Percentiles rank a stretch among this genome's conserved stretches.
These are phyloP conservation scores for Wickerhamiella azymoides DNA, from an alignment of 805 yeast genomes.

Conservation along the genomic window DNA sequence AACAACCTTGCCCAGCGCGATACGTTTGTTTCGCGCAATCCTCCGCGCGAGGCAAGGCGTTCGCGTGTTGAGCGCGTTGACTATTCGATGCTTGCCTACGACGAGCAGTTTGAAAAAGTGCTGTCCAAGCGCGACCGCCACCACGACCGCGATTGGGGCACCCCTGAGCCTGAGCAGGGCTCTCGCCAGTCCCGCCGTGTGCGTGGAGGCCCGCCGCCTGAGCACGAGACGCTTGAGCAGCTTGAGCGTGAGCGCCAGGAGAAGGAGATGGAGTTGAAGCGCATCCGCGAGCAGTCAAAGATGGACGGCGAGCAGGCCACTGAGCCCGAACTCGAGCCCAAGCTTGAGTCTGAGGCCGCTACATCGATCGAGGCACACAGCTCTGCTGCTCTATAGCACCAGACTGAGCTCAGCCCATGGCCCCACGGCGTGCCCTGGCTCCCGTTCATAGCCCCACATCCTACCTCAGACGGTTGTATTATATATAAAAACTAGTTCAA, in stretches of 20 bases:
- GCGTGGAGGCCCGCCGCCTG: background rate
- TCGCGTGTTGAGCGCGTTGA: constrained; percentile 22
- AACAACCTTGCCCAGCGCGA: constrained; percentile 14
- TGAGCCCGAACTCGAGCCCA: background rate
- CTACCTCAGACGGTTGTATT: background rate
- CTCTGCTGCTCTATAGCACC: too few relatives aligned
- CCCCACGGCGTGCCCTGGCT: too few relatives aligned
- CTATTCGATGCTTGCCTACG: constrained; percentile 9
- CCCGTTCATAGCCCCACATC: constrained; percentile 1
- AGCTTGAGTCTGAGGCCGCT: background rate
- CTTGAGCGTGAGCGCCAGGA: background rate
- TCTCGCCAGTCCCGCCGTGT: constrained; percentile 8
- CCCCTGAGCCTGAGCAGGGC: constrained; percentile 2
- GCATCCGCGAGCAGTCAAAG: background rate
- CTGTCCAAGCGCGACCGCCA: constrained; percentile 44
- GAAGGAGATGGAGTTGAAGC: background rate
- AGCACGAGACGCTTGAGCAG: background rate
- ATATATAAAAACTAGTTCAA: background rate
- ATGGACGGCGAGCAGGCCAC: background rate
- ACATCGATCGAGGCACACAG: too few relatives aligned
- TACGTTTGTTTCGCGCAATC: constrained; percentile 15
- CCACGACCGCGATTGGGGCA: constrained; percentile 30
- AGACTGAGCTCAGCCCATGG: too few relatives aligned
- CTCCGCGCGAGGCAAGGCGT: constrained; percentile 22
- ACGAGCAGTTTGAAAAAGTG: constrained; percentile 7